Base-by-base conservation (phyloP, 2,329 filamentous ascomycete genomes). In the Pseudohalonectria lignicola region DNA sequence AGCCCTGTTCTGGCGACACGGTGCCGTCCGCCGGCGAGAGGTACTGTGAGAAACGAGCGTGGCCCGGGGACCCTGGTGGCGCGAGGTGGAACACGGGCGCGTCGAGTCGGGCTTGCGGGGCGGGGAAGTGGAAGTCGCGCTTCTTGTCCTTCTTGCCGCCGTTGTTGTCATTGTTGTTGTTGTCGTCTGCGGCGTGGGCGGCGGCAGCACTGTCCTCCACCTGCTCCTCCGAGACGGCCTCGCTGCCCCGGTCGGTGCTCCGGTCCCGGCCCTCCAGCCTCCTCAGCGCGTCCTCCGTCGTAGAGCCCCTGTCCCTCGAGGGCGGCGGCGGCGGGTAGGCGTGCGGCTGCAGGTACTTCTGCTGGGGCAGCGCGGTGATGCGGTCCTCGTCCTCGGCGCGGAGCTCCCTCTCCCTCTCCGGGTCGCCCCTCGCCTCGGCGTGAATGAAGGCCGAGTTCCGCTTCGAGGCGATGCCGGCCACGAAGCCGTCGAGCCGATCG, bases 401-500 rank as follows among this genome's bases (percentile, higher is more conserved):
- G 4, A 94, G 70, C 54, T 90, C 80, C 38, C 78, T 76, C 56
- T 94, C 86, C 31, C 79, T 74, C n/a, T 86, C 82, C 1, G 71
- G 66, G 45, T 94, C 82, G 15, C 84, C 85, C 43, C 77, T 76
- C 1, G 87, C 85, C 61, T 90, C 86, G 41, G 86, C 79, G 45
- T 79, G 73, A 43, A 94, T 93, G 32, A 88, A 63, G 2, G 84
- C 81, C 4, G 86, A 93, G 63, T 87, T 87, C 39, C 87, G 77
- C 55, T 94, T 92, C 37, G 82, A 82, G 4, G 85, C 87, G 40
- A 94, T 86, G 32, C 82, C 85, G 20, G 88, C 82, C 29, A 94
- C 85, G 40, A 88, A 86, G 16, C 84, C 82, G 56, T 94, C 87
- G 40, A 94, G 76, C 56, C 82, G 86, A 59, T 93, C 86, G 54